A percentile compares a stretch with the other conserved stretches of the same genome.
phyloP scores from a whole-genome alignment of 2,329 filamentous ascomycete genomes.

The Dactylellina drechsleri region DNA sequence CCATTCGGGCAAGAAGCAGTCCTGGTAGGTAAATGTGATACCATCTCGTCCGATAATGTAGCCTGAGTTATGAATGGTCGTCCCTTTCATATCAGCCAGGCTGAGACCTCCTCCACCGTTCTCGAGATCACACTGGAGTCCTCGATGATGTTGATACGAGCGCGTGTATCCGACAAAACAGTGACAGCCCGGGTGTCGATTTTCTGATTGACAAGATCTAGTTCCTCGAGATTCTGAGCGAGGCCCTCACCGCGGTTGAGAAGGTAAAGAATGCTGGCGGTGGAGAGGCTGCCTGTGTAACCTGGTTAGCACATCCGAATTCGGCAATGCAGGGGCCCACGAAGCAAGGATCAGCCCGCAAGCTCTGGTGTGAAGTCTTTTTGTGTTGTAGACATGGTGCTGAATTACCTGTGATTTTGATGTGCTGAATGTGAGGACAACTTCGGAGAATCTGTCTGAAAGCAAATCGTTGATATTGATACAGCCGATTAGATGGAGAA shows the following conservation, averaged over 20 bases:
- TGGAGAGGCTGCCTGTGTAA: slow-evolving; percentile 37
- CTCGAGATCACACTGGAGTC: slow-evolving; percentile 16
- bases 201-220: slow-evolving; percentile 32
- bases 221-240: slow-evolving; percentile 7
- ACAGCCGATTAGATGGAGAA: slow-evolving; percentile 34
- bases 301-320: slow-evolving; percentile 23
- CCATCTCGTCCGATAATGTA: slow-evolving; percentile 38
- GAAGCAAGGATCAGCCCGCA: slow-evolving; percentile 18
- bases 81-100: slow-evolving; percentile 20
- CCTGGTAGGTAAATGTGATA: slow-evolving; percentile 25
- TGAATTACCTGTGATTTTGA: slow-evolving; percentile 34
- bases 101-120: slow-evolving; percentile 13
- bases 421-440: slow-evolving; percentile 24
- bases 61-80: slow-evolving; percentile 25
- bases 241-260: not conserved
- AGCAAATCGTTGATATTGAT: slow-evolving; percentile 16
- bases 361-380: not conserved
- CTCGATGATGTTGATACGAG: slow-evolving; percentile 35
- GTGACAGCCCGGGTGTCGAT: slow-evolving; percentile 21
- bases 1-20: slow-evolving; percentile 30
- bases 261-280: slow-evolving; percentile 29
- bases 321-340: slow-evolving; percentile 1
- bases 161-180: slow-evolving; percentile 18
- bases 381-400: slow-evolving; percentile 12
- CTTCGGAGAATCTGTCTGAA: slow-evolving; percentile 18